Conservation (phyloP, 352 stramenopile species). For the Globisporangium paddicum region DNA sequence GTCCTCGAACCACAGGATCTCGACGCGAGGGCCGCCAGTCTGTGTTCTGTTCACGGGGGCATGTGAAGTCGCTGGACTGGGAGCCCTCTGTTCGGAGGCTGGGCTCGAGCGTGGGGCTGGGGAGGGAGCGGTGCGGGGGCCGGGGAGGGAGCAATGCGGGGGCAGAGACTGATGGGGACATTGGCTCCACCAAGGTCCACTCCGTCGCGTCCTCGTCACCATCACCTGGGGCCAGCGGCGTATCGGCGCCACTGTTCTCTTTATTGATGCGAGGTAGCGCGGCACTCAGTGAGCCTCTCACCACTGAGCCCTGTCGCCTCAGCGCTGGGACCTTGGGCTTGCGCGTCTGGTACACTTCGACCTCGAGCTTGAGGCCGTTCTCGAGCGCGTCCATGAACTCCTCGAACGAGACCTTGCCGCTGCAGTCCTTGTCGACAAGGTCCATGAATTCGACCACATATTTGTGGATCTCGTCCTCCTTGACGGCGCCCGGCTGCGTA, state of each 20-base stretch:
- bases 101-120: too few species aligned
- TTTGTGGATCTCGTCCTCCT: constrained; percentile 59
- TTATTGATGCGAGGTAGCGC: constrained; percentile 36
- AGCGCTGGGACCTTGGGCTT: constrained; percentile 20
- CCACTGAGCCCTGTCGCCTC: constrained; percentile 11
- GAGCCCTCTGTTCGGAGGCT: background rate
- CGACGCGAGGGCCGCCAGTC: background rate
- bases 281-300: constrained; percentile 12
- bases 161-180: too few species aligned
- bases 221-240: too few species aligned
- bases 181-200: too few species aligned
- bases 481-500: constrained; percentile 70
- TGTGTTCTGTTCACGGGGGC: background rate
- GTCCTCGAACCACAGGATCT: background rate
- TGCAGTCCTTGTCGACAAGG: constrained; percentile 57
- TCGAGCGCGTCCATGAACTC: constrained; percentile 78
- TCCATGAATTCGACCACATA: constrained; percentile 77
- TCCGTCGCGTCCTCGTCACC: too few species aligned
- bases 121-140: background rate
- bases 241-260: constrained; percentile 19
- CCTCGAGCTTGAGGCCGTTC: constrained; percentile 70
- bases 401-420: constrained; percentile 73
- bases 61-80: background rate
- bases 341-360: constrained; percentile 61
- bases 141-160: too few species aligned